Evolutionary conservation across 2,329 filamentous ascomycete species (phyloP).

Genomic region (Plenodomus tracheiphilus): DNA sequence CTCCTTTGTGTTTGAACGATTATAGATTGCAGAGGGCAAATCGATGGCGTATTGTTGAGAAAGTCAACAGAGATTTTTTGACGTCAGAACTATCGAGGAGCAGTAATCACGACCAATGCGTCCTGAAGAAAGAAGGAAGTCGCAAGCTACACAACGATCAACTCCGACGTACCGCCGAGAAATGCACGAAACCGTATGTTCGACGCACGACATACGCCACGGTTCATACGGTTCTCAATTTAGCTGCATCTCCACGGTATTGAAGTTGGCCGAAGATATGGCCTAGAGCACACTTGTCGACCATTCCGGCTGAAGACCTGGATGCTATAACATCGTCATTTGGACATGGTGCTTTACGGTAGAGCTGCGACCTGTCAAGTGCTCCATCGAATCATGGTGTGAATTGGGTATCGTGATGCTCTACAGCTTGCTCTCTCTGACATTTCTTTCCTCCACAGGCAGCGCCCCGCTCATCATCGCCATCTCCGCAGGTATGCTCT

Average conservation of each 20-base stretch:
- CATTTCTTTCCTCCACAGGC: slow-evolving; percentile 27
- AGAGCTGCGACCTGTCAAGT: not conserved
- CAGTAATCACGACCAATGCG: not conserved
- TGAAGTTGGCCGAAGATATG: too few species aligned
- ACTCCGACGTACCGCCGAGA: not conserved
- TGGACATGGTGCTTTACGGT: not conserved
- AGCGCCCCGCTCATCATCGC: slow-evolving; percentile 62
- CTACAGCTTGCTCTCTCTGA: slow-evolving; percentile 55
- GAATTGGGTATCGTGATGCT: slow-evolving; percentile 23
- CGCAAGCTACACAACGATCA: not conserved
- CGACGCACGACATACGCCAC: not conserved
- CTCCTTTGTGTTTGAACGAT: not conserved
- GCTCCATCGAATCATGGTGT: not conserved
- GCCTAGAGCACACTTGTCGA: too few species aligned
- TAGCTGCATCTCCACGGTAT: too few species aligned
- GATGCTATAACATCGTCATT: too few species aligned
- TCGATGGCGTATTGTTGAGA: not conserved
- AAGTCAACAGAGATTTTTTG: not conserved
- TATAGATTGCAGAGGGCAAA: not conserved
- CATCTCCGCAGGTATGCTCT: slow-evolving; percentile 49
- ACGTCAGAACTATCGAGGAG: not conserved
- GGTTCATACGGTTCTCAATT: too few species aligned
- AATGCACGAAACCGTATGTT: not conserved
- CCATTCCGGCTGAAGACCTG: too few species aligned
- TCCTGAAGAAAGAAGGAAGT: not conserved